phyloP scores from a whole-genome alignment of 2,329 filamentous ascomycete genomes.

The Fusarium lyarnte region DNA sequence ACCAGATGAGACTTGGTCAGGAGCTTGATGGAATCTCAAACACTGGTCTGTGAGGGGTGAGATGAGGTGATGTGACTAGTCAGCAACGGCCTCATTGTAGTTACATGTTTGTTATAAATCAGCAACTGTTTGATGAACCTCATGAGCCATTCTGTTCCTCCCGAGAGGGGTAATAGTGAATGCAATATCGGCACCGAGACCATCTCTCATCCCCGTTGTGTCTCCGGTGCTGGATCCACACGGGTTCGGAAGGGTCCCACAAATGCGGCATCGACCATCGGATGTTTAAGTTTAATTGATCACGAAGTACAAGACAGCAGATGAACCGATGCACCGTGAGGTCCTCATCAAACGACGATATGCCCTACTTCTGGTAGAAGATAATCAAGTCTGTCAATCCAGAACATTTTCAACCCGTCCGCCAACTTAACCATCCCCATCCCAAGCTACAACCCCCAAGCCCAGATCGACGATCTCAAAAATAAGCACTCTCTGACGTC shows the following conservation, averaged over 20 bases:
- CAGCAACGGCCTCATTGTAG: not conserved
- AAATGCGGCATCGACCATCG: not conserved
- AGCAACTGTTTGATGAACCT: too few relatives aligned
- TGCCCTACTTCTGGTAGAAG: rapidly evolving
- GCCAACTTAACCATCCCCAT: not conserved
- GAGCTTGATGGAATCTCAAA: not conserved
- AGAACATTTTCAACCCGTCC: not conserved
- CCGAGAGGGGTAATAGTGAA: not conserved
- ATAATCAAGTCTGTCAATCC: not conserved
- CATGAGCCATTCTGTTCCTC: too few relatives aligned
- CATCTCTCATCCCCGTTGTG: not conserved
- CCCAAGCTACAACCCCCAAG: too few relatives aligned
- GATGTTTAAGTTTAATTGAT: not conserved
- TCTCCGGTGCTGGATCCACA: not conserved
- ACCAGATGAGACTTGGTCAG: not conserved
- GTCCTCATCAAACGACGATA: not conserved
- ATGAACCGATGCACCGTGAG: not conserved
- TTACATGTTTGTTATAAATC: not conserved
- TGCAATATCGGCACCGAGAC: not conserved
- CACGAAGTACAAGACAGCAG: not conserved
- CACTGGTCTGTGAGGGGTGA: not conserved
- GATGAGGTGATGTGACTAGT: not conserved
- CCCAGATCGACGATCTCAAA: not conserved
- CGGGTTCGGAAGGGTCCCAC: not conserved
- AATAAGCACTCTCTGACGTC: not conserved